Evolutionary conservation across 2,329 filamentous ascomycete species (phyloP), one percentile per base, ranked within the genome.

Genomic region (Didymella pinodella): DNA sequence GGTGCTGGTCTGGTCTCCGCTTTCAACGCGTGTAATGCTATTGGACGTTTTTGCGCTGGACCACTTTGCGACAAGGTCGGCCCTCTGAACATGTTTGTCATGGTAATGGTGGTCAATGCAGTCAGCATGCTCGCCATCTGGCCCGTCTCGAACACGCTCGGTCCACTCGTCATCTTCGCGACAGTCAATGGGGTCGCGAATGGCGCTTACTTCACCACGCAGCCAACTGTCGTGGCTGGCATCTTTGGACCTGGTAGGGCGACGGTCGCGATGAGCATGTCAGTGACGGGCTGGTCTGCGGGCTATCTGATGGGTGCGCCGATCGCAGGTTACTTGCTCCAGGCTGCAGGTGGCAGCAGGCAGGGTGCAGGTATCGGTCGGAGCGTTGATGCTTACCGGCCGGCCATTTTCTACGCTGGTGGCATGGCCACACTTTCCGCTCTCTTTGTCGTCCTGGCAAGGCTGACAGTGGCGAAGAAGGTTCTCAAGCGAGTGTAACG

Each of bases 101-200:
- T 71, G 22, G 64, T 67, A 0, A 69, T 69, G 61, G 22, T 61
- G 1, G 38, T 74, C 31, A 71, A 72, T 26, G 69, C 68, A 0
- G 55, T 69, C 2, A 68, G 62, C 28, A 73, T 74, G 71, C 60
- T 74, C 5, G 69, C 67, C 11, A 71, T 74, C 8, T 74, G 71
- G 71, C 70, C 70, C 3, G 65, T 73, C 0, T 68, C 66, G 0
- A 62, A 59, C 41, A 63, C 67, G 1, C 49, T 72, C 12, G 66
- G 51, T 4, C 68, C 71, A 1, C 62, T 74, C 1, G 54, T 68
- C 5, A 18, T 70, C 11, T 73, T 74, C 44, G 65, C 70, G 7
- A 64, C 61, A 2, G 36, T 72, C 16, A 74, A 73, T 18, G 71
- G 71, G 26, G 60, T 71, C 7, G 70, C 71, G 0, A 73, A 73